Conservation (phyloP, 768 basidiomycete genomes). For the Lactarius psammicola region DNA sequence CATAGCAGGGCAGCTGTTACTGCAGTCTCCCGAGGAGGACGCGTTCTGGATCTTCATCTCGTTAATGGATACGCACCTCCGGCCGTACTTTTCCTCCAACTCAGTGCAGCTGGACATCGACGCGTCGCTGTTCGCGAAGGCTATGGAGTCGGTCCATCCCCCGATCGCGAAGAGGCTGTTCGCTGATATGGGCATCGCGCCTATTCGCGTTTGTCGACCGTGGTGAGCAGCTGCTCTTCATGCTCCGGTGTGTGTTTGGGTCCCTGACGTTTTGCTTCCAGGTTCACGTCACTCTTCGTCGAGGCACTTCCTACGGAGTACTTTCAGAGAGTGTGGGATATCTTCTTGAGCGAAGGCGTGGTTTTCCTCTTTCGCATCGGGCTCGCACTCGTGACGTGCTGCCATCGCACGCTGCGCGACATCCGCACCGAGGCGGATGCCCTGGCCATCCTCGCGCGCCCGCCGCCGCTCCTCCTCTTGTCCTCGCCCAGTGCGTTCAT, state of each 20-base stretch:
- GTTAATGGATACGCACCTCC: constrained; percentile 81
- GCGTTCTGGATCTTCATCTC: constrained; percentile 90
- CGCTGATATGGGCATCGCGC: constrained; percentile 58
- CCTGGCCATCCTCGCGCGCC: constrained; percentile 49
- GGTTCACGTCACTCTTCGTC: constrained; percentile 75
- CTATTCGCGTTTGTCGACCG: constrained; percentile 54
- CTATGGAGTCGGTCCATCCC: constrained; percentile 62
- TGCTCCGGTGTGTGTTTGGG: constrained; percentile 1
- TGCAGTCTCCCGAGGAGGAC: constrained; percentile 81
- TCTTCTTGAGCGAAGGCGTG: constrained; percentile 78
- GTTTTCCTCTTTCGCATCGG: constrained; percentile 74
- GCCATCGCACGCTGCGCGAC: constrained; percentile 59
- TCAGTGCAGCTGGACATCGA: constrained; percentile 73
- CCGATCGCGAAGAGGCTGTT: constrained; percentile 65
- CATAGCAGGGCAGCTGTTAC: constrained; percentile 68
- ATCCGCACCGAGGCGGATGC: constrained; percentile 46
- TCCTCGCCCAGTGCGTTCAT: constrained; percentile 60
- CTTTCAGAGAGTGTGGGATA: constrained; percentile 75
- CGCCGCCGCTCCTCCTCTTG: constrained; percentile 54
- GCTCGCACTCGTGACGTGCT: constrained; percentile 59
- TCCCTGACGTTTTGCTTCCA: constrained; percentile 32
- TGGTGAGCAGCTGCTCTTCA: constrained; percentile 48
- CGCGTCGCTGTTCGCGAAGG: constrained; percentile 63
- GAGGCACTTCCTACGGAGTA: constrained; percentile 62
- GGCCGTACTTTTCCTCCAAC: constrained; percentile 66